phyloP scores from a whole-genome alignment of 805 yeast species.

The Komagataella ulmi region DNA sequence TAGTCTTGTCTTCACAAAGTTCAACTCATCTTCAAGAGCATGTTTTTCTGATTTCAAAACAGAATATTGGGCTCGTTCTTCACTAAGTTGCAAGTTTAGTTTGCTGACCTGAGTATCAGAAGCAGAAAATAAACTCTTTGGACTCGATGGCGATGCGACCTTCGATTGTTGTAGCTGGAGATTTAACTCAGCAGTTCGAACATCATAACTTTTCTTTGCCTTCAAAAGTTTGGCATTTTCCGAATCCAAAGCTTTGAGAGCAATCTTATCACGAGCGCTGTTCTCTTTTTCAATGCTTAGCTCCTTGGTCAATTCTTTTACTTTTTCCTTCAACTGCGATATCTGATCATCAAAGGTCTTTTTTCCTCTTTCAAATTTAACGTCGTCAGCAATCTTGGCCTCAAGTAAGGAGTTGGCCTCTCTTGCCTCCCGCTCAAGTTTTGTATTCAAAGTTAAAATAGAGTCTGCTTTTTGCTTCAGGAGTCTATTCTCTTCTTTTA shows the following conservation, averaged over 20 bases:
- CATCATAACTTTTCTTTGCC: slow-evolving; percentile 16
- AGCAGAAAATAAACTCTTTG: background rate
- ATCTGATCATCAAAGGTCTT: slow-evolving; percentile 27
- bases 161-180: slow-evolving; percentile 13
- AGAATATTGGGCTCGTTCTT: slow-evolving; percentile 13
- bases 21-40: slow-evolving; percentile 8
- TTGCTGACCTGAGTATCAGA: slow-evolving; percentile 29
- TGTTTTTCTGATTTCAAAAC: slow-evolving; percentile 4
- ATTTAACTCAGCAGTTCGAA: slow-evolving; percentile 17
- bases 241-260: slow-evolving; percentile 13
- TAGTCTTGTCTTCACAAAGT: slow-evolving; percentile 40
- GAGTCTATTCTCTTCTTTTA: slow-evolving; percentile 5
- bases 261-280: slow-evolving; percentile 11
- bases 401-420: slow-evolving; percentile 28
- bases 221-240: slow-evolving; percentile 21
- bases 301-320: slow-evolving; percentile 16
- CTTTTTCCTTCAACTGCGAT: slow-evolving; percentile 17
- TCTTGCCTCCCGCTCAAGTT: slow-evolving; percentile 30
- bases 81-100: slow-evolving; percentile 38
- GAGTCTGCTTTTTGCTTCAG: background rate
- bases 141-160: background rate
- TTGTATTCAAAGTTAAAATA: background rate
- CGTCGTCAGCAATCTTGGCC: slow-evolving; percentile 26
- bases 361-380: slow-evolving; percentile 29
- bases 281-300: slow-evolving; percentile 14